Evolutionary conservation across 2,329 filamentous ascomycete genomes (phyloP).

Genomic region (Monilinia laxa): DNA sequence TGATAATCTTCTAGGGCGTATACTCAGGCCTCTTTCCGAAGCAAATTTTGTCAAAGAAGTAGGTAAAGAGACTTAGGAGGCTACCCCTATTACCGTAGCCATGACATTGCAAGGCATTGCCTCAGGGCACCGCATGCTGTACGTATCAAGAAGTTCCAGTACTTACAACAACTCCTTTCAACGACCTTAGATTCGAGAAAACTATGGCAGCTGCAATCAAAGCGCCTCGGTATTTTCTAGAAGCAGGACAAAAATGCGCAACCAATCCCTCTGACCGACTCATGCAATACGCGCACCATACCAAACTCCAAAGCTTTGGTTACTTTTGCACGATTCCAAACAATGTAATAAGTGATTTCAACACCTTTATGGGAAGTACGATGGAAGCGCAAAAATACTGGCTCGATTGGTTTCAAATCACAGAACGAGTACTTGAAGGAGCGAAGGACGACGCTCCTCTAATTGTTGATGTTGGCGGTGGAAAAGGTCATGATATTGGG

Average conservation of each 20-base stretch:
- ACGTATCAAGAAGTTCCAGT: neutral
- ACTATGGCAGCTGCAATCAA: neutral
- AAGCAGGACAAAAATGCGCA: neutral
- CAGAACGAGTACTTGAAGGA: neutral
- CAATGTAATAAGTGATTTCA: neutral
- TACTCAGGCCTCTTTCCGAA: neutral
- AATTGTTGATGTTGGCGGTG: constrained; percentile 46
- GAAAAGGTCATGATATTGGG: constrained; percentile 41
- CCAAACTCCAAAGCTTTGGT: neutral
- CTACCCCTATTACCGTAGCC: neutral
- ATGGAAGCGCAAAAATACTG: neutral
- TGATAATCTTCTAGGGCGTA: neutral
- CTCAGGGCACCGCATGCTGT: constrained; percentile 1
- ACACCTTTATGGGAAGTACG: constrained; percentile 2
- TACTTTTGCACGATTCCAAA: neutral
- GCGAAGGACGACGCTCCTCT: constrained; percentile 25
- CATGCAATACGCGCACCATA: constrained; percentile 1
- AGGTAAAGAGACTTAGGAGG: neutral
- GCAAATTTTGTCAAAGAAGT: constrained; percentile 4
- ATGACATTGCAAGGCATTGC: neutral
- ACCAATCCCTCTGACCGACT: neutral
- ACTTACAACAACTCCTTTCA: neutral
- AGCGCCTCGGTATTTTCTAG: neutral
- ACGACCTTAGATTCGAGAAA: neutral
- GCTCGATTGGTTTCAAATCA: neutral